A percentile compares a stretch with the other conserved stretches of the same genome.
Evolutionary conservation across 2,329 filamentous ascomycete genomes (phyloP).

Genomic region (Fusarium vanettenii): DNA sequence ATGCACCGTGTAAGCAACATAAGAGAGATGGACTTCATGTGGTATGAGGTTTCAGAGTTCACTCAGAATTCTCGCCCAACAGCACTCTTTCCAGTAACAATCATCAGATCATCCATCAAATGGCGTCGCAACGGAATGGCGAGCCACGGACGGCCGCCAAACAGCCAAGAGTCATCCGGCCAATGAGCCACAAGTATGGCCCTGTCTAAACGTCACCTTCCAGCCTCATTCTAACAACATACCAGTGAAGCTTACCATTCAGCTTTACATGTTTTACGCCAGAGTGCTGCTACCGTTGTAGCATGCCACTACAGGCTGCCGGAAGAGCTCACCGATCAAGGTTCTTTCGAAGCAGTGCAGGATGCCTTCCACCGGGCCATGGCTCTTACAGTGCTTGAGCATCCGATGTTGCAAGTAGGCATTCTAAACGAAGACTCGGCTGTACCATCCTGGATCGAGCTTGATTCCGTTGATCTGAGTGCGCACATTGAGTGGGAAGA

Average conservation of each 20-base stretch:
- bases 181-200: conserved; percentile 36
- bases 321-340: not conserved
- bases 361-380: conserved; percentile 21
- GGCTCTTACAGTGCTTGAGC: conserved; percentile 32
- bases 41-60: not conserved
- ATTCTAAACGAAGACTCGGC: conserved; percentile 32
- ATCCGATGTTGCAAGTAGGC: conserved; percentile 36
- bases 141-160: not conserved
- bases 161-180: conserved; percentile 24
- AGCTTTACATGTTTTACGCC: conserved; percentile 28
- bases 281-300: conserved; percentile 31
- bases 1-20: not conserved
- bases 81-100: not conserved
- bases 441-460: conserved; percentile 31
- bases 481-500: conserved; percentile 29
- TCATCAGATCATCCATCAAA: not conserved
- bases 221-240: not conserved
- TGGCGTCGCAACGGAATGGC: conserved; percentile 11
- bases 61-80: not conserved
- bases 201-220: not conserved
- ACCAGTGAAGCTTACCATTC: conserved; percentile 32
- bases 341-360: not conserved
- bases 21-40: not conserved
- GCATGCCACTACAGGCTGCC: conserved; percentile 29
- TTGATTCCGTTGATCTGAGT: conserved; percentile 21